Base-by-base conservation (phyloP, 2,329 filamentous ascomycete genomes). In the Sporothrix brunneoviolacea region DNA sequence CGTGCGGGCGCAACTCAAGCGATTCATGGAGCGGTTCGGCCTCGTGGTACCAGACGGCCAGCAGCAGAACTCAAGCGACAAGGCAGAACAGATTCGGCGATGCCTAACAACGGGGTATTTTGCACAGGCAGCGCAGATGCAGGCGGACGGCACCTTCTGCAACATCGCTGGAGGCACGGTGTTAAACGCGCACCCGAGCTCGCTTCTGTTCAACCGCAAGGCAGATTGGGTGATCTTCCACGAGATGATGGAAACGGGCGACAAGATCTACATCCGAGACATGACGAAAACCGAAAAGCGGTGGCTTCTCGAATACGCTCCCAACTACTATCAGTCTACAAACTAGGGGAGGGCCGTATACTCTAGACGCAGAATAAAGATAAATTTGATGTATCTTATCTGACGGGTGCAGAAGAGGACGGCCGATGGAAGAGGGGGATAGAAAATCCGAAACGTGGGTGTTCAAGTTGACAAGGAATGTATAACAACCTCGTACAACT, bases 221-320 rank as follows among this genome's bases (percentile, higher is more conserved):
- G 89, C 89, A 10, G 90, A 96, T 57, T 97, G 91, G 90, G 90
- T 97, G 9, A 79, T 98, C 30, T 98, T 96, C 63, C 86, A 94
- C 60, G 91, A 96, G 69, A 82, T 95, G 33, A 81, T 95, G 75
- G 88, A 97, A 70, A 94, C 88, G 4, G 82, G 85, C 9, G 81
- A 80, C 56, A 97, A 97, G 74, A 90, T 80, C 0, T 97, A 85
- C 64, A 94, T 98, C 60, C 77, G 89, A 50, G 91, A 97, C 66
- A 73, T 97, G 53, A 93, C 84, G n/a, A 93, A 88, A 70, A 87
- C 97, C 60, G 88, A 96, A 64, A 95, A 89, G 74, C 74, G 72
- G n/a, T 98, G 91, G 88, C 74, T 98, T 59, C 65, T 91, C 42
- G 89, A 97, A 65, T 94, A 91, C 72, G 90, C 88, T 13, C 82